Evolutionary conservation across 2,329 filamentous ascomycete species (phyloP).

Genomic region (Trichoderma arundinaceum): DNA sequence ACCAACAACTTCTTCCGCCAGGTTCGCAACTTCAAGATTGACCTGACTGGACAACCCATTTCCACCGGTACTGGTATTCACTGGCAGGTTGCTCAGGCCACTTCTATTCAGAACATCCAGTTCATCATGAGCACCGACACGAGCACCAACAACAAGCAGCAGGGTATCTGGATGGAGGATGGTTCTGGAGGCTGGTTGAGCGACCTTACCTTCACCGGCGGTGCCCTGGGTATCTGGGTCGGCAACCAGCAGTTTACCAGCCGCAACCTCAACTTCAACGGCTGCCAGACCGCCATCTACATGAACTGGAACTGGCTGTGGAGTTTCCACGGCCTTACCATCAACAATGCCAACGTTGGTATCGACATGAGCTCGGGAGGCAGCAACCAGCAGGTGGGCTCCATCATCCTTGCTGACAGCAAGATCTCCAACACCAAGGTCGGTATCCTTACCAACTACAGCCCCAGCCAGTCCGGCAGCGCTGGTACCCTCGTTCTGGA

Average conservation of each 20-base stretch:
- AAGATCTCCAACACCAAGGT: slow-evolving; percentile 75
- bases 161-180: slow-evolving; percentile 85
- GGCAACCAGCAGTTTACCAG: slow-evolving; percentile 89
- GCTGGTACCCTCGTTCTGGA: slow-evolving; percentile 85
- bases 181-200: slow-evolving; percentile 84
- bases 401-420: slow-evolving; percentile 82
- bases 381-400: slow-evolving; percentile 78
- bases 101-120: slow-evolving; percentile 78
- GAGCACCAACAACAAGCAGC: slow-evolving; percentile 68
- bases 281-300: slow-evolving; percentile 80
- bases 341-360: slow-evolving; percentile 76
- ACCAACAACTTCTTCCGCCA: slow-evolving; percentile 86
- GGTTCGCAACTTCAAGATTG: slow-evolving; percentile 81
- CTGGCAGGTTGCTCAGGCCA: slow-evolving; percentile 86
- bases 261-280: slow-evolving; percentile 81
- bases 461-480: slow-evolving; percentile 63
- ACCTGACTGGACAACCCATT: slow-evolving; percentile 69
- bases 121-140: slow-evolving; percentile 78
- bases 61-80: slow-evolving; percentile 73
- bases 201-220: slow-evolving; percentile 83
- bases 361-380: slow-evolving; percentile 75
- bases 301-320: slow-evolving; percentile 95
- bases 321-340: slow-evolving; percentile 76
- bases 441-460: slow-evolving; percentile 74
- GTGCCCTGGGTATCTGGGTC: slow-evolving; percentile 76